A percentile compares a stretch with the other conserved stretches of the same genome.
phyloP scores from a whole-genome alignment of 2,329 filamentous ascomycete species.

The Mycosphaerella arachidis region DNA sequence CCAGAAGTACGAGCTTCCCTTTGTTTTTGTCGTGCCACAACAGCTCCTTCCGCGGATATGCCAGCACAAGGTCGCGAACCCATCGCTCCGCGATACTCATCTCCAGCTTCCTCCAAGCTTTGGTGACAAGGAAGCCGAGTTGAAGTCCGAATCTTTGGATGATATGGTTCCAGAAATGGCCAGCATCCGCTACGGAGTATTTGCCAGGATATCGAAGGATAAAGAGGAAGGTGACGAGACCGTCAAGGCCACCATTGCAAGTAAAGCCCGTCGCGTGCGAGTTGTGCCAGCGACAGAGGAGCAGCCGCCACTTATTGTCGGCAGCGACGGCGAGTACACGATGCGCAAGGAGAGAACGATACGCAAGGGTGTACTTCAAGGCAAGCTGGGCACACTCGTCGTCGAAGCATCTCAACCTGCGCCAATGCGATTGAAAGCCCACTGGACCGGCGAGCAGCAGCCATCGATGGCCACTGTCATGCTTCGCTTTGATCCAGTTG shows the following conservation, averaged over 20 bases:
- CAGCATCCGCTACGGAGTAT: slow-evolving; percentile 54
- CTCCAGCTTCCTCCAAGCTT: slow-evolving; percentile 58
- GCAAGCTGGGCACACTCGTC: slow-evolving; percentile 54
- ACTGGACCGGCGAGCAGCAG: slow-evolving; percentile 38
- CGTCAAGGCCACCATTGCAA: slow-evolving; percentile 42
- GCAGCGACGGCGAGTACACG: slow-evolving; percentile 48
- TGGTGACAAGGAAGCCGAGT: slow-evolving; percentile 42
- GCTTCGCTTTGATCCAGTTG: slow-evolving; percentile 57
- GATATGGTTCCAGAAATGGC: slow-evolving; percentile 61
- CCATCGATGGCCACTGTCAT: slow-evolving; percentile 54
- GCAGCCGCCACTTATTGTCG: slow-evolving; percentile 54
- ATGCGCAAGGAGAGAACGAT: slow-evolving; percentile 56
- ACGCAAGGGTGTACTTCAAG: slow-evolving; percentile 57
- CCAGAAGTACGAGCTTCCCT: slow-evolving; percentile 55
- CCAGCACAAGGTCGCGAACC: slow-evolving; percentile 49
- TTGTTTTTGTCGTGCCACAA: slow-evolving; percentile 60
- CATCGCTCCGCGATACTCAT: slow-evolving; percentile 53
- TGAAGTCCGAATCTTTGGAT: slow-evolving; percentile 48
- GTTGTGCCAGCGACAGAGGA: slow-evolving; percentile 57
- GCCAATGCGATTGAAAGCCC: slow-evolving; percentile 48
- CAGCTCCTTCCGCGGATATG: slow-evolving; percentile 58
- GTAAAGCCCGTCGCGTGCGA: slow-evolving; percentile 53
- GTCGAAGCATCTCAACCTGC: slow-evolving; percentile 57
- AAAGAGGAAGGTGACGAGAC: slow-evolving; percentile 42
- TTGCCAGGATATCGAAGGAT: slow-evolving; percentile 34